phyloP scores from a whole-genome alignment of 441 rosid genomes.

The Aleurites moluccanus region DNA sequence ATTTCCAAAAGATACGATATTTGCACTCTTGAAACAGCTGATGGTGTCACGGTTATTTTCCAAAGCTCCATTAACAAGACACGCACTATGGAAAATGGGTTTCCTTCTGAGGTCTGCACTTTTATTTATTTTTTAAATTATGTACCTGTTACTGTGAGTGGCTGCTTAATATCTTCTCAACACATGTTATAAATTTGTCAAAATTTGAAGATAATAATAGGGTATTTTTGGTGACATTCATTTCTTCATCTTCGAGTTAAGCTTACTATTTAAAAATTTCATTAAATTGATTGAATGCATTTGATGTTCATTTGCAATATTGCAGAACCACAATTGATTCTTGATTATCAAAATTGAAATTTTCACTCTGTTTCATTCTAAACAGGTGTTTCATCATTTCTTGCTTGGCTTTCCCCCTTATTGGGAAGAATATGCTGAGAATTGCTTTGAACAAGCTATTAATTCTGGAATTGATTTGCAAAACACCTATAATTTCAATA shows the following conservation, averaged over 20 bases:
- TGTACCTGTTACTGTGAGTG: neutral
- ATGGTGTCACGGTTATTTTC: conserved; percentile 51
- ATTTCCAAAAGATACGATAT: conserved; percentile 51
- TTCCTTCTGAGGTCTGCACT: conserved; percentile 50
- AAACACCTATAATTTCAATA: conserved; percentile 3
- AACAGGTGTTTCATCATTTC: conserved; percentile 57
- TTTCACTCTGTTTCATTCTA: neutral
- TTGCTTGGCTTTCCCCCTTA: conserved; percentile 72
- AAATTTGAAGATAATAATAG: no score
- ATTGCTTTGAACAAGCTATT: conserved; percentile 28
- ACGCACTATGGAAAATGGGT: conserved; percentile 52
- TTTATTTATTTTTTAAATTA: neutral
- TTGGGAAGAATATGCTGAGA: conserved; percentile 58
- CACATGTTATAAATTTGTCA: neutral
- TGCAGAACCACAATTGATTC: neutral
- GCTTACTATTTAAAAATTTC: neutral
- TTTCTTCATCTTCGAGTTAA: no score
- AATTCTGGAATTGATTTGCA: neutral
- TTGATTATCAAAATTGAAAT: neutral
- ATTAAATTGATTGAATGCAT: no score
- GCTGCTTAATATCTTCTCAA: neutral
- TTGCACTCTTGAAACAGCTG: conserved; percentile 62
- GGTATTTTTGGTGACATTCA: no score
- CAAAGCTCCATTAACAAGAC: conserved; percentile 55
- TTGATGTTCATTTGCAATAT: neutral